Evolutionary conservation across 2,329 filamentous ascomycete species (phyloP), one percentile per base, ranked within the genome.

Genomic region (Penicillium sp.): DNA sequence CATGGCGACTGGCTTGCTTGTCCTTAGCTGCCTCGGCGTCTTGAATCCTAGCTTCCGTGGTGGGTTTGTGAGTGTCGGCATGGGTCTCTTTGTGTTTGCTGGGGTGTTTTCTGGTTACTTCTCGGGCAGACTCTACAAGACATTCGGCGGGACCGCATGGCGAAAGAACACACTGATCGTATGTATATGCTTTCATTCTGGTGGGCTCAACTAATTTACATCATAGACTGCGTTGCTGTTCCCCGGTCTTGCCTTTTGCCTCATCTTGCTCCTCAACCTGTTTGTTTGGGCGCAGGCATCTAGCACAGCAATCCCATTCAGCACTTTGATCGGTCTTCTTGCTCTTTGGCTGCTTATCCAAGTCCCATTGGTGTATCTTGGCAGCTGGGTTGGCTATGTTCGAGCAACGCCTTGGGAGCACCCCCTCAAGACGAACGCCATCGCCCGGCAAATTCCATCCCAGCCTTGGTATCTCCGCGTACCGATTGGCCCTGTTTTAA

Each of bases 221-320:
- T 4, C 54, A 3, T 60, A 80, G 67, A 95, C 91, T 3, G 90
- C 89, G 0, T 77, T 87, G 9, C 80, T 95, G 3, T 90, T 95
- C 68, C 91, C 91, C 0, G 91, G 91, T 1, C 80, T 94, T 5
- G 76, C 90, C 1, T 95, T 95, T 68, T 79, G 81, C 8, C 80
- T 89, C 29, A 77, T 92, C 34, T 91, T 95, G 74, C 81, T 93
- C 47, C 81, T 95, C 55, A 95, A 96, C 71, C 80, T 95, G 9
- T 95, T 95, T 69, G 90, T 94, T 55, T 96, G 91, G 91, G 87
- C 90, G 1, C 90, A 95, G 73, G 90, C 91, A 0, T 94, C 90
- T 10, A 92, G 89, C 71, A 95, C 91, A 1, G 91, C 91, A 1
- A 87, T 96, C 32, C 91, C 91, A 0, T 92, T 96, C 63, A 83